Conservation (phyloP, 2,329 filamentous ascomycete genomes). For the Sphaerulina musiva region DNA sequence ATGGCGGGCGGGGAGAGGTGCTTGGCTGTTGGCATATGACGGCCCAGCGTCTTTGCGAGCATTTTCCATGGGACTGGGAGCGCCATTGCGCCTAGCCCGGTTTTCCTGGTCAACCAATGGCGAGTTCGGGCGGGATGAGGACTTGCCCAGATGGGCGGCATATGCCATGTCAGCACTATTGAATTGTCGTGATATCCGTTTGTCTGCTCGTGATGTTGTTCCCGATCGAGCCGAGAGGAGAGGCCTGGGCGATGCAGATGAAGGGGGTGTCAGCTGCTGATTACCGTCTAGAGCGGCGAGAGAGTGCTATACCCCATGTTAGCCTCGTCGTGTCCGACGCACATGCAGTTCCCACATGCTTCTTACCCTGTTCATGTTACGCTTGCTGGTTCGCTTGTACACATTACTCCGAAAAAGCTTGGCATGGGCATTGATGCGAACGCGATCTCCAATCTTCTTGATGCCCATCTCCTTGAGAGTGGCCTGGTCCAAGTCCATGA, state of each 20-base stretch:
- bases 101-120: slow-evolving; percentile 57
- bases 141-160: slow-evolving; percentile 41
- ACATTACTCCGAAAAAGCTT: slow-evolving; percentile 46
- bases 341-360: slow-evolving; percentile 29
- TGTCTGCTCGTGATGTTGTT: slow-evolving; percentile 43
- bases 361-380: slow-evolving; percentile 67
- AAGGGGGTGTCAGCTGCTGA: slow-evolving; percentile 50
- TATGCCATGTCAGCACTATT: slow-evolving; percentile 41
- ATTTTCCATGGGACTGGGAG: slow-evolving; percentile 52
- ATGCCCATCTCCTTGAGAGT: slow-evolving; percentile 97
- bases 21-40: slow-evolving; percentile 41
- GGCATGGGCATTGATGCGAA: slow-evolving; percentile 60
- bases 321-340: background rate
- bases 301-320: slow-evolving; percentile 57
- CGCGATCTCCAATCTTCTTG: slow-evolving; percentile 93
- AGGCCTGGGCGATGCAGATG: slow-evolving; percentile 59
- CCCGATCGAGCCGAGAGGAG: slow-evolving; percentile 48
- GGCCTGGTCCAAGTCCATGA: slow-evolving; percentile 94
- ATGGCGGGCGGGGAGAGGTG: slow-evolving; percentile 37
- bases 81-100: slow-evolving; percentile 52
- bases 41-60: slow-evolving; percentile 45
- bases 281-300: slow-evolving; percentile 69
- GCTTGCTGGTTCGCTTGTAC: slow-evolving; percentile 53
- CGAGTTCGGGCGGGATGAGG: slow-evolving; percentile 63
- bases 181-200: slow-evolving; percentile 44